phyloP scores from a whole-genome alignment of 2,329 filamentous ascomycete species.

The Harringtonia aguacate region DNA sequence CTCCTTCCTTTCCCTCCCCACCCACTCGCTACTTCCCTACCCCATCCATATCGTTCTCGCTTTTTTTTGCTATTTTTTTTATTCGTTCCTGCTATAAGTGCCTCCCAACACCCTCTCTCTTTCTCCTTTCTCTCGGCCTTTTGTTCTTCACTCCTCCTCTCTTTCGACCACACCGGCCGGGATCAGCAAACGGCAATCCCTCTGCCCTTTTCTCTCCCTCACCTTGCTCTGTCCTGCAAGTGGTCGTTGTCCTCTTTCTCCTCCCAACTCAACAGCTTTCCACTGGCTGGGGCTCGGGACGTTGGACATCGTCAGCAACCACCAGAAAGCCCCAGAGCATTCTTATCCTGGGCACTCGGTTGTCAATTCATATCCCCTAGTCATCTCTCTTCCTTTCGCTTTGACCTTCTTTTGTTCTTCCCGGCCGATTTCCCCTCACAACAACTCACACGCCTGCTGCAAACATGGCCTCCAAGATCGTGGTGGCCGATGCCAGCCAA shows the following conservation, averaged over 20 bases:
- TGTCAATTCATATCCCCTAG: neutral
- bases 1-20: constrained; percentile 1
- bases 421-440: neutral
- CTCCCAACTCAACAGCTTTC: neutral
- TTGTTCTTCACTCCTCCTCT: neutral
- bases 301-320: neutral
- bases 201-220: neutral
- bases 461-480: constrained; percentile 24
- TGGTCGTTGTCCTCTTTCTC: neutral
- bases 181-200: neutral
- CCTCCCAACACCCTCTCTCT: neutral
- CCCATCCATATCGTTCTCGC: constrained; percentile 1
- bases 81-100: neutral
- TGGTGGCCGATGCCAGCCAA: constrained; percentile 29
- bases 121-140: neutral
- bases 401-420: too few relatives aligned
- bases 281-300: constrained; percentile 5
- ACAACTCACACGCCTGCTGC: neutral
- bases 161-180: neutral
- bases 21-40: neutral
- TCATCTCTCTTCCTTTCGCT: too few relatives aligned
- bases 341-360: neutral
- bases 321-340: neutral
- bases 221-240: neutral
- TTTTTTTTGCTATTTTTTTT: neutral